phyloP scores from a whole-genome alignment of 129 eudicot species.

The Helianthus tuberosus region DNA sequence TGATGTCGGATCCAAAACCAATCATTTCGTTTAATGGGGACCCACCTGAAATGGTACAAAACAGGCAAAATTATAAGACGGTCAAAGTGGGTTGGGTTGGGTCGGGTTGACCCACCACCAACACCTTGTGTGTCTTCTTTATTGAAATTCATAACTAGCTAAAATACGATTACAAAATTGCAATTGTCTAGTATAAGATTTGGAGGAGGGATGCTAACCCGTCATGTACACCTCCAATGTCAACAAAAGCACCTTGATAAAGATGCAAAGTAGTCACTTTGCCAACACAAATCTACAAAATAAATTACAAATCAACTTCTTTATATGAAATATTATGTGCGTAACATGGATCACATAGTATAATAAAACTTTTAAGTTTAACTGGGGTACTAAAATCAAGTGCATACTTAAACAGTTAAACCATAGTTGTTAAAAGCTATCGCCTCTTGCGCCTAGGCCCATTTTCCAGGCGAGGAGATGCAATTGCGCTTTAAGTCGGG shows the following conservation, averaged over 20 bases:
- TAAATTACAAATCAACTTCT: slow-evolving; percentile 11
- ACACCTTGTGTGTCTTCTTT: not conserved
- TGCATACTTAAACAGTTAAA: not conserved
- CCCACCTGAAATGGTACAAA: slow-evolving; percentile 69
- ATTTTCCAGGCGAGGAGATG: too few species aligned
- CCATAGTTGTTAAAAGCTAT: too few species aligned
- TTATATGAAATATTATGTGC: slow-evolving; percentile 10
- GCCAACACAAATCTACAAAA: slow-evolving; percentile 84
- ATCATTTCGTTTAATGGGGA: slow-evolving; percentile 93
- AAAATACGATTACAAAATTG: not conserved
- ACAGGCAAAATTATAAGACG: not conserved
- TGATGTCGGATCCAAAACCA: slow-evolving; percentile 99
- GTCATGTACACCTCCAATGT: slow-evolving; percentile 98
- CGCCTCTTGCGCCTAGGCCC: too few species aligned
- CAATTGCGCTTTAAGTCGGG: too few species aligned
- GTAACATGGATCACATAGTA: not conserved
- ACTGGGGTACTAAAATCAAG: slow-evolving; percentile 1
- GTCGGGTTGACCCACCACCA: not conserved
- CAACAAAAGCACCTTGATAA: slow-evolving; percentile 99
- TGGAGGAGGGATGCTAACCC: slow-evolving; percentile 50
- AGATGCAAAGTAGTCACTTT: slow-evolving; percentile 95
- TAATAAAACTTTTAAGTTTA: not conserved
- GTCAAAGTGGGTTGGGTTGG: not conserved
- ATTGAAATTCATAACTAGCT: not conserved
- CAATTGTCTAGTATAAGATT: not conserved